Evolutionary conservation across 495 filamentous ascomycete genomes (phyloP).

Genomic region (Penicillium coffeae): DNA sequence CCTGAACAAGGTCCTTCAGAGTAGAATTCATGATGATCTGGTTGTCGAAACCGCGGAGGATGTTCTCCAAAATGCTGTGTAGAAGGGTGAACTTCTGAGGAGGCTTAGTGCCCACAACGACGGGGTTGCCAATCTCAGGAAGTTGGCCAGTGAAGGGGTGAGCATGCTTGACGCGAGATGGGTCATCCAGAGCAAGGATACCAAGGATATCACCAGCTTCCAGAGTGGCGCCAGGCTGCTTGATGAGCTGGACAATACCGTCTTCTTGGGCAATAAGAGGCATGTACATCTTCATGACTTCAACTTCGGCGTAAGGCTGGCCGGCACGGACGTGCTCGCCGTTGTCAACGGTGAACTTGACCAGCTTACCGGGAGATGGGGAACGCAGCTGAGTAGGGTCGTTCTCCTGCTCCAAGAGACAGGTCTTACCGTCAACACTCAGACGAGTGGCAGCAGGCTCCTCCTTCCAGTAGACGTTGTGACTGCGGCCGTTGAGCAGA

Average conservation of each 20-base stretch:
- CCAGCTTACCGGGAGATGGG: conserved; percentile 94
- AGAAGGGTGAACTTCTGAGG: conserved; percentile 79
- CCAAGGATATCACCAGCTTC: conserved; percentile 98
- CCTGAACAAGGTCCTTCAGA: conserved; percentile 83
- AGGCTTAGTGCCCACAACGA: conserved; percentile 86
- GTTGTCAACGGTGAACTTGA: conserved; percentile 97
- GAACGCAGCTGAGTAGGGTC: conserved; percentile 96
- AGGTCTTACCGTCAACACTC: conserved; percentile 96
- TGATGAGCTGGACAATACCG: conserved; percentile 95
- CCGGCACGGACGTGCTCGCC: conserved; percentile 92
- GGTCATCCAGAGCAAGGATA: conserved; percentile 94
- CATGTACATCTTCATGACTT: conserved; percentile 99
- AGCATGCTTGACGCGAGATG: conserved; percentile 92
- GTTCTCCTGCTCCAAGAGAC: conserved; percentile 96
- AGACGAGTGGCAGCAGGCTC: conserved; percentile 93
- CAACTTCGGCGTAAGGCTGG: conserved; percentile 93
- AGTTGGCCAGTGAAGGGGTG: conserved; percentile 94
- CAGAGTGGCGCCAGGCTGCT: conserved; percentile 96
- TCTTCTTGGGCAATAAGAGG: conserved; percentile 95
- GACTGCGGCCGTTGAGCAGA: conserved; percentile 81
- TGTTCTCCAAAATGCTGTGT: conserved; percentile 77
- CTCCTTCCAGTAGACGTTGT: conserved; percentile 99
- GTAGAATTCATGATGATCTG: conserved; percentile 90
- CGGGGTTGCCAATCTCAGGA: conserved; percentile 79
- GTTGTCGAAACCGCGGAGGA: conserved; percentile 93